Percentiles rank a stretch among this genome's conserved stretches.
These are phyloP conservation scores for Penicillium hesseltinei DNA, from an alignment of 2,329 filamentous ascomycete species.

Conservation along the genomic window DNA sequence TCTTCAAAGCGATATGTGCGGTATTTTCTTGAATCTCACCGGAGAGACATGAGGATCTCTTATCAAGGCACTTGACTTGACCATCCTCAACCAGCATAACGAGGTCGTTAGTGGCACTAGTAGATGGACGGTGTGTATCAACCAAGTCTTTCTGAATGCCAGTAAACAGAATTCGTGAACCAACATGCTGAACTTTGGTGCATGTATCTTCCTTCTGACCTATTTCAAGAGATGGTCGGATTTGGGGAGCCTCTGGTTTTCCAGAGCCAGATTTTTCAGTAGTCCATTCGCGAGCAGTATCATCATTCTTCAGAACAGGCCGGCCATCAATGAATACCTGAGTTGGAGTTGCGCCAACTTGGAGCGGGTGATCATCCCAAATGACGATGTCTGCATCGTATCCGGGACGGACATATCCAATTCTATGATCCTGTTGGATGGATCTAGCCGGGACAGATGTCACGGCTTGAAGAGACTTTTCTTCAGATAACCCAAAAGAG, in stretches of 20 bases:
- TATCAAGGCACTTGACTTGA: not conserved
- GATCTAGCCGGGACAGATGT: not conserved
- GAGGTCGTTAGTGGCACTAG: not conserved
- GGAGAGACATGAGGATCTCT: not conserved
- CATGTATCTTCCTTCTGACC: not conserved
- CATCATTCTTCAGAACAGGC: not conserved
- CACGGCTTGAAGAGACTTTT: not conserved
- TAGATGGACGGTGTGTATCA: not conserved
- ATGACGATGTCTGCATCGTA: not conserved
- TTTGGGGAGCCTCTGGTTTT: not conserved
- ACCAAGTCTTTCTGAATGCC: not conserved
- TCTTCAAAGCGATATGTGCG: not conserved
- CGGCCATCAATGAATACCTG: not conserved
- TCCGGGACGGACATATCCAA: not conserved
- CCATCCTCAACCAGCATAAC: not conserved
- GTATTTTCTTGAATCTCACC: not conserved
- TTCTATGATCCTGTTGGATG: not conserved
- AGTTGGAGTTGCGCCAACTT: not conserved
- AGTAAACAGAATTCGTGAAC: not conserved
- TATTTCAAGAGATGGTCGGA: not conserved
- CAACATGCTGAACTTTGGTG: not conserved
- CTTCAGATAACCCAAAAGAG: not conserved
- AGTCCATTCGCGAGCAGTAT: not conserved
- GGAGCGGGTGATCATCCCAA: not conserved
- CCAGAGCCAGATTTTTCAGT: not conserved